These are phyloP conservation scores for Aspergillus persii DNA, from an alignment of 2,329 filamentous ascomycete species.

Conservation along the genomic window DNA sequence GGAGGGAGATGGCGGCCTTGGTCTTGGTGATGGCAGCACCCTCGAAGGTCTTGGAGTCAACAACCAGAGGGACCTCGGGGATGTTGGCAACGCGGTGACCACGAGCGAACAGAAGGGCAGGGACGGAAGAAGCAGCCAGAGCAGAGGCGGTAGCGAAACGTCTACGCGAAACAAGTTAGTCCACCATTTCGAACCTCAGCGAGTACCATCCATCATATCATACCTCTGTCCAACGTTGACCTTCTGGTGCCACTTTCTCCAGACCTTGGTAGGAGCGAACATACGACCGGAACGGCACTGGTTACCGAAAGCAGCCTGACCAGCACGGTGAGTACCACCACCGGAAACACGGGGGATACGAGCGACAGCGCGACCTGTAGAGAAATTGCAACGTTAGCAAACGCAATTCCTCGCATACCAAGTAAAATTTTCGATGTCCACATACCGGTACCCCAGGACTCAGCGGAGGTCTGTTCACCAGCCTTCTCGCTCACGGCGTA, in stretches of 20 bases:
- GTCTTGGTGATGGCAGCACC: slow-evolving; percentile 81
- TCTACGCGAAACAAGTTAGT: slow-evolving; percentile 46
- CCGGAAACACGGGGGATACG: slow-evolving; percentile 99
- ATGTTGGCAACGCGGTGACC: slow-evolving; percentile 92
- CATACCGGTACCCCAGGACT: slow-evolving; percentile 99
- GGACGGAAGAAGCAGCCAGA: slow-evolving; percentile 91
- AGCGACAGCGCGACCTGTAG: slow-evolving; percentile 89
- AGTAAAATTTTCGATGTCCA: slow-evolving; percentile 28
- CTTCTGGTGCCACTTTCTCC: slow-evolving; percentile 99
- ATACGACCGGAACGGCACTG: slow-evolving; percentile 99
- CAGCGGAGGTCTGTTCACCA: slow-evolving; percentile 98
- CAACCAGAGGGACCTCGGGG: slow-evolving; percentile 93
- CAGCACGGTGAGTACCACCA: slow-evolving; percentile 99
- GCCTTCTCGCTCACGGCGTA: slow-evolving; percentile 99
- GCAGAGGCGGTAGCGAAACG: slow-evolving; percentile 98
- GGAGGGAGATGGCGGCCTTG: slow-evolving; percentile 76
- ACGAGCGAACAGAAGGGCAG: slow-evolving; percentile 92
- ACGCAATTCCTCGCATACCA: slow-evolving; percentile 6
- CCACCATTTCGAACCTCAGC: neutral
- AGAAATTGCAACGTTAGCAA: slow-evolving; percentile 10
- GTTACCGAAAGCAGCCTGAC: slow-evolving; percentile 99
- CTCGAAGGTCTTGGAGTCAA: slow-evolving; percentile 88
- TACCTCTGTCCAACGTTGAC: slow-evolving; percentile 98
- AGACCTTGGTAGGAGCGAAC: slow-evolving; percentile 99
- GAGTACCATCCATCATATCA: slow-evolving; percentile 30